Percentiles rank a stretch among this genome's conserved stretches.
Conservation (phyloP, 2,329 filamentous ascomycete genomes). For the Arthrobotrys sphaeroides region DNA sequence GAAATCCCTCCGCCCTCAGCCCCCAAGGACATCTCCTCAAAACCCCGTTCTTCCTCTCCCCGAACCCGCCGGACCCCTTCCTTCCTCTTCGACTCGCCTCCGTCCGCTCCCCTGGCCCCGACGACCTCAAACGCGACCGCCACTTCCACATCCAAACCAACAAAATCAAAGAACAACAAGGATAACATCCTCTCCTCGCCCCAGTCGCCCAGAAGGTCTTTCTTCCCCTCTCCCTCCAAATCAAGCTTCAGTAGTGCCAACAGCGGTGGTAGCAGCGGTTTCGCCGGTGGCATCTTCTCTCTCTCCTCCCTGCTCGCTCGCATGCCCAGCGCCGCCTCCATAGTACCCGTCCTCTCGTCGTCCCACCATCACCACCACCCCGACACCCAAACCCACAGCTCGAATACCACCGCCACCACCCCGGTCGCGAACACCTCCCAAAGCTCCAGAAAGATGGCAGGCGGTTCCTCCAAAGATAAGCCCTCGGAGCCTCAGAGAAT, state of each 20-base stretch:
- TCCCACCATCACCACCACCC: constrained; percentile 29
- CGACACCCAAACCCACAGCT: not conserved
- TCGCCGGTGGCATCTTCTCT: constrained; percentile 48
- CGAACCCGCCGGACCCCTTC: constrained; percentile 40
- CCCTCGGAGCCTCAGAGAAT: constrained; percentile 23
- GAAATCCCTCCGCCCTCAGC: constrained; percentile 37
- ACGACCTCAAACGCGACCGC: constrained; percentile 52
- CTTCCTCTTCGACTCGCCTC: constrained; percentile 53
- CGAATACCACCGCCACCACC: not conserved
- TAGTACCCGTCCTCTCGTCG: constrained; percentile 34
- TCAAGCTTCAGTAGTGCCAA: constrained; percentile 42
- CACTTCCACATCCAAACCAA: constrained; percentile 42
- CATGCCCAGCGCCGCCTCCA: constrained; percentile 47
- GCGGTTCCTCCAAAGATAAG: constrained; percentile 32
- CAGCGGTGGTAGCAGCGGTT: constrained; percentile 35
- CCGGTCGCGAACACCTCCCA: not conserved
- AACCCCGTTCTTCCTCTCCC: constrained; percentile 7
- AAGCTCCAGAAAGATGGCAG: constrained; percentile 25
- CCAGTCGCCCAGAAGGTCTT: constrained; percentile 28
- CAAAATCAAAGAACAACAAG: constrained; percentile 36
- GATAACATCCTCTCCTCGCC: constrained; percentile 34
- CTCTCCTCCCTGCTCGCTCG: constrained; percentile 43
- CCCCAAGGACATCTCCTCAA: constrained; percentile 36
- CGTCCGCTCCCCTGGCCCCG: constrained; percentile 44
- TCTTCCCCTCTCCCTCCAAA: constrained; percentile 43